phyloP scores from a whole-genome alignment of 2,329 filamentous ascomycete species.

The Knufia petricola region DNA sequence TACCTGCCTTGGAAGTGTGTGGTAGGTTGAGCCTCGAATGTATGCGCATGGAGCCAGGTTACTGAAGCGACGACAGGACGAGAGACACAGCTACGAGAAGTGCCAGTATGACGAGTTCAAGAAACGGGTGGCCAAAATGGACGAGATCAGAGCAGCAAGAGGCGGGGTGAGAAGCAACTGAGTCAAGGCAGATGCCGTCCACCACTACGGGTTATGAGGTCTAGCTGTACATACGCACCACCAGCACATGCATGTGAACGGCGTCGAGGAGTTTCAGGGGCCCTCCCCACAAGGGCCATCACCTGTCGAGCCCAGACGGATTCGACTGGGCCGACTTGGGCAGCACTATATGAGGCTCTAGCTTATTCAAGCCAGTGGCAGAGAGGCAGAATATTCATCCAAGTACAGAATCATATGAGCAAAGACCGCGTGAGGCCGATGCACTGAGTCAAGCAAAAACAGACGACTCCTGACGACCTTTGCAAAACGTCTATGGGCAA shows the following conservation, averaged over 20 bases:
- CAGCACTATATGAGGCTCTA: no score
- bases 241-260: neutral
- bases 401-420: no score
- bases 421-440: no score
- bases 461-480: no score
- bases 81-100: slow-evolving; percentile 97
- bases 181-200: neutral
- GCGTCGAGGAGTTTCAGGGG: slow-evolving; percentile 1
- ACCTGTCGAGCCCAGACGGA: neutral
- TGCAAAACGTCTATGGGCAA: no score
- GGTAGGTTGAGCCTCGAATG: slow-evolving; percentile 47
- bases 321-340: neutral
- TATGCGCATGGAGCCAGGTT: slow-evolving; percentile 2
- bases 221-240: neutral
- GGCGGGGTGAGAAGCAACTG: slow-evolving; percentile 76
- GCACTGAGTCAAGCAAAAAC: no score
- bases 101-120: slow-evolving; percentile 99
- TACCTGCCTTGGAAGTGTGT: slow-evolving; percentile 97
- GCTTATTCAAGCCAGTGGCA: no score
- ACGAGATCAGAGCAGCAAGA: slow-evolving; percentile 83
- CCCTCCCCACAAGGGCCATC: neutral
- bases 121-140: slow-evolving; percentile 97
- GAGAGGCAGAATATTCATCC: no score
- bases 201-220: neutral
- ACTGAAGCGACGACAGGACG: slow-evolving; percentile 52